Base-by-base conservation (phyloP, 371 early-diverging fungal species). In the Chytridium lagenaria region DNA sequence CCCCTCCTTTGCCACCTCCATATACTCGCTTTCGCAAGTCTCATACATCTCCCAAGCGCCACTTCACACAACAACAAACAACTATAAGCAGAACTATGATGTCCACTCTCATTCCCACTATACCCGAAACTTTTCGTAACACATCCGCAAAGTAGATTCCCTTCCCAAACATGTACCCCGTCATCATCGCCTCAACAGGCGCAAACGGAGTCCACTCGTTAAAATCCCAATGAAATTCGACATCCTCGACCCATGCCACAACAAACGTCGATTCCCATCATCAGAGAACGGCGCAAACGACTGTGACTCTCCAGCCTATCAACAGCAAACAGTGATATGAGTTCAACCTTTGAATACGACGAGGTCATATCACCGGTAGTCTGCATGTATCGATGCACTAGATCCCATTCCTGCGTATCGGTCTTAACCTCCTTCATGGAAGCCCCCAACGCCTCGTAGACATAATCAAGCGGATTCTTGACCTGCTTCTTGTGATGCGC, bases 111-210 rank as follows among this genome's bases (percentile, higher is more conserved):
- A 1, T 40, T 37, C 1, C 68, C 76, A 31, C 65, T 61, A 49
- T 71, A 33, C 23, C 77, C 76, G 38, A 50, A 37, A 81, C 69
- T 90, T 90, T 31, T 50, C 30, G 63, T n/a, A 89, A 86, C 66
- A 78, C 81, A 55, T 90, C 90, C 1, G 87, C 89, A 78, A 89
- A 89, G 68, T 90, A 90, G 22, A 90, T 79, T 30, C 77, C 65
- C 23, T 83, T 80, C 19, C 90, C 90, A 77, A 90, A 90, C 89
- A 79, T 83, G 59, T 80, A 79, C 7, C 82, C 79, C 12, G 84
- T 81, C 3, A 68, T 78, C 0, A 85, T 84, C 0, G 87, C 90
- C 66, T 86, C 86, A n/a, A 83, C 77, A 10, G 89, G 89, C 0
- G 89, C 89, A 37, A 80, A 67, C 72, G 67, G 1, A 83, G 72